These are phyloP conservation scores for Chrysochromulina parva DNA, from an alignment of 78 protist genomes.

Conservation along the genomic window DNA sequence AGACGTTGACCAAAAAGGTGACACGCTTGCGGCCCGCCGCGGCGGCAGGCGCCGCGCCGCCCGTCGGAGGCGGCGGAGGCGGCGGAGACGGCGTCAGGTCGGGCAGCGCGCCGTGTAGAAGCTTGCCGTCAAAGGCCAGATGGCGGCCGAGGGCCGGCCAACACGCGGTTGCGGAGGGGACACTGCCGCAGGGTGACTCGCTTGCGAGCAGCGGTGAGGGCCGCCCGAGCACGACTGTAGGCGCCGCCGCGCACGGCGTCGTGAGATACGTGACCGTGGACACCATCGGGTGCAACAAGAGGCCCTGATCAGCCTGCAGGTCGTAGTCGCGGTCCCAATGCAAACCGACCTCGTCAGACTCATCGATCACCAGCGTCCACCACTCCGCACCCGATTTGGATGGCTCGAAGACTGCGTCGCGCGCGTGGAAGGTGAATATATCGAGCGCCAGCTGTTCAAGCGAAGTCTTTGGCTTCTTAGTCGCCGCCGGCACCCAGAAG, in stretches of 20 bases:
- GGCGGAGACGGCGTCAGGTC: neutral
- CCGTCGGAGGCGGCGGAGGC: too few species aligned
- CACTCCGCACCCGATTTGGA: neutral
- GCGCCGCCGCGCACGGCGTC: neutral
- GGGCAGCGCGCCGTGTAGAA: neutral
- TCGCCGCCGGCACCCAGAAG: neutral
- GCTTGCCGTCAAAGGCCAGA: neutral
- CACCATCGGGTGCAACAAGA: neutral
- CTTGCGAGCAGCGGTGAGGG: neutral
- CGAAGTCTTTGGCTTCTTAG: neutral
- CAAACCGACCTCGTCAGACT: neutral
- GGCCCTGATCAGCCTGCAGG: conserved; percentile 2
- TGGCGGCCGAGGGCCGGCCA: neutral
- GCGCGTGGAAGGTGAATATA: neutral
- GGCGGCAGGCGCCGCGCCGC: too few species aligned
- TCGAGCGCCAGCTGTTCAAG: conserved; percentile 10
- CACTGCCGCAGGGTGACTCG: too few species aligned
- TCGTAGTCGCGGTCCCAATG: conserved; percentile 37
- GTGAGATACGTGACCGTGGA: neutral
- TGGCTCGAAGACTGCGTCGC: neutral
- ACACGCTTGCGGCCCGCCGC: neutral
- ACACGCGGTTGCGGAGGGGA: neutral
- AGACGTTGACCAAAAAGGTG: conserved; percentile 7
- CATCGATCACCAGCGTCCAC: neutral
- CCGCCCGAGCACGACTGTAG: neutral